Evolutionary conservation across 2,329 filamentous ascomycete species (phyloP).

Genomic region (Alternaria arborescens): DNA sequence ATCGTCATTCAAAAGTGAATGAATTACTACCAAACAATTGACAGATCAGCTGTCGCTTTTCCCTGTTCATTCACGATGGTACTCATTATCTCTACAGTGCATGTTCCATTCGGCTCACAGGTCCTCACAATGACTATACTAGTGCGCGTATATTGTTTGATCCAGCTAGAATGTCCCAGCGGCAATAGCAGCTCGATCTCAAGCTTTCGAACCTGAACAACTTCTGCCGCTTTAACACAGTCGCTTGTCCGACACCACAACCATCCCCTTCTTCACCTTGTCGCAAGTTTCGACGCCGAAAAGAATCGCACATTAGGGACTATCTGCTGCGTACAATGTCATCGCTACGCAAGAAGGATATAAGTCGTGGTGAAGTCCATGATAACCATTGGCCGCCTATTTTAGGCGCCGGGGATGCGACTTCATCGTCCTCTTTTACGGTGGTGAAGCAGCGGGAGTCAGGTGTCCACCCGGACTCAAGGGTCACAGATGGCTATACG

Average conservation of each 20-base stretch:
- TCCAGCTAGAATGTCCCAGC: not conserved
- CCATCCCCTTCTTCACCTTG: not conserved
- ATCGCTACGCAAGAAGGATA: not conserved
- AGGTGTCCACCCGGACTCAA: not conserved
- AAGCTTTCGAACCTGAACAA: not conserved
- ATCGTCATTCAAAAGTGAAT: not conserved
- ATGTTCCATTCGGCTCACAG: not conserved
- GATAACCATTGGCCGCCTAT: not conserved
- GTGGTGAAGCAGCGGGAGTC: not conserved
- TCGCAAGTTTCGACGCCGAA: not conserved
- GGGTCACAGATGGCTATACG: not conserved
- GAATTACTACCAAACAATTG: not conserved
- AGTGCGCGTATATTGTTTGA: not conserved
- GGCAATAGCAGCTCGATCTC: not conserved
- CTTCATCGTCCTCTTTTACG: not conserved
- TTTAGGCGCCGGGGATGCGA: not conserved
- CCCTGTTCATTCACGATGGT: not conserved
- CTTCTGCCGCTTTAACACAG: not conserved
- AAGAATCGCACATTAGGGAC: not conserved
- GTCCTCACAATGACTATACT: not conserved
- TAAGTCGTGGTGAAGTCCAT: not conserved
- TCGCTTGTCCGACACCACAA: not conserved
- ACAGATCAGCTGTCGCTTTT: not conserved
- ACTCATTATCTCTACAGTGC: not conserved
- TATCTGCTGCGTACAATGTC: not conserved